Base-by-base conservation (phyloP, 208 protist species). In the Trypanosoma cruzi region DNA sequence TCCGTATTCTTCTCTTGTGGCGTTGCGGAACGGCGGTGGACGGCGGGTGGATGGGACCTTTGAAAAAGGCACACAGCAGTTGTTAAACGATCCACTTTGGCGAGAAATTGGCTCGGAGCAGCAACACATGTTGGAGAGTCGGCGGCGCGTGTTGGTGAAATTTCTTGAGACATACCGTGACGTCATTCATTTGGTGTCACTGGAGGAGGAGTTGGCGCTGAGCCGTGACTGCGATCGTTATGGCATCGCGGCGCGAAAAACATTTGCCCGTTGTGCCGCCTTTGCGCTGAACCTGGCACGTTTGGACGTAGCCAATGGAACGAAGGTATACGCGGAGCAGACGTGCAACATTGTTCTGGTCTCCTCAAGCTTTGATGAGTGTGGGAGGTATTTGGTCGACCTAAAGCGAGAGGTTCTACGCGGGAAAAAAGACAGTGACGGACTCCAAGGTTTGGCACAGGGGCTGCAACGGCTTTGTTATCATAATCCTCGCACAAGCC, bases 401-500 rank as follows among this genome's bases (percentile, higher is more conserved):
- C 71, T 89, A 26, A 85, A 86, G 64, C 59, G 75, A 55, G 61
- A 77, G 34, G 36, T 80, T 42, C 20, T 54, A n/a, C 53, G 34
- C 13, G 7, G 44, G 46, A 26, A 8, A n/a, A 56, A 24, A 29
- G 40, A 20, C 64, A 65, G 46, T 46, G 36, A 29, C 16, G 55
- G 22, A 16, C 5, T 60, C 18, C 14, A 40, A 1, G 73, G 75
- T 16, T 65, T 94, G 54, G 57, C 48, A 18, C 74, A 67, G 36
- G 88, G 75, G 28, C 46, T 94, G 72, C 70, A 60, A 22, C 81
- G 77, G 13, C 85, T 95, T n/a, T 81, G 68, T 31, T 95, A 87
- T 48, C 89, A 95, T 75, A 95, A 95, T 76, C 89, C 89, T 2
- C 73, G 68, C 29, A 92, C 85, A 0, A 73, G 81, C 34, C 89